Evolutionary conservation across 108 stramenopile genomes (phyloP).

Genomic region (Schizochytrium sp.): DNA sequence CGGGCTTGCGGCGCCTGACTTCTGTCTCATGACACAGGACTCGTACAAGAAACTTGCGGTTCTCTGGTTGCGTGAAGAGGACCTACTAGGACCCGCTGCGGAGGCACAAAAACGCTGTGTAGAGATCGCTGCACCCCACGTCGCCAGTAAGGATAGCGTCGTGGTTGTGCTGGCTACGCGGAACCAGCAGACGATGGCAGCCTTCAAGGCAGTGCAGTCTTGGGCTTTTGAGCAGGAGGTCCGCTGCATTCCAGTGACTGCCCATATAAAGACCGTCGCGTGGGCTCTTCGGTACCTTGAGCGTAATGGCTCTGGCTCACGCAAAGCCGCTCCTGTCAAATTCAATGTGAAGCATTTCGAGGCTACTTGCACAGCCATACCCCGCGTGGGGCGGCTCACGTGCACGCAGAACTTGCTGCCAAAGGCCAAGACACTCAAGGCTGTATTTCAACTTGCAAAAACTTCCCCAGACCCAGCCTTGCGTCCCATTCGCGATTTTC

Average conservation of each 20-base stretch:
- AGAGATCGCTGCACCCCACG: neutral
- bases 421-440: constrained; percentile 36
- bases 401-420: neutral
- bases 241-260: neutral
- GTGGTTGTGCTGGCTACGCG: neutral
- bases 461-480: neutral
- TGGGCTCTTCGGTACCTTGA: neutral
- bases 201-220: neutral
- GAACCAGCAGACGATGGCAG: neutral
- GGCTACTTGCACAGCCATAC: neutral
- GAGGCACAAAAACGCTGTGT: too few relatives aligned
- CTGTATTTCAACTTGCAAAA: neutral
- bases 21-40: neutral
- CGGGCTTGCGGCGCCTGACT: neutral
- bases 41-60: neutral
- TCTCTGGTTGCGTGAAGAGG: neutral
- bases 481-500: neutral
- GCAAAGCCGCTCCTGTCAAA: neutral
- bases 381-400: neutral
- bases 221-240: neutral
- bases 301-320: neutral
- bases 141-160: neutral
- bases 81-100: neutral
- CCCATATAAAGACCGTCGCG: neutral
- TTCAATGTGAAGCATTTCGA: neutral